These are phyloP conservation scores for Chlamydomonas reinhardtii DNA, from an alignment of 163 green algal genomes.

Conservation along the genomic window DNA sequence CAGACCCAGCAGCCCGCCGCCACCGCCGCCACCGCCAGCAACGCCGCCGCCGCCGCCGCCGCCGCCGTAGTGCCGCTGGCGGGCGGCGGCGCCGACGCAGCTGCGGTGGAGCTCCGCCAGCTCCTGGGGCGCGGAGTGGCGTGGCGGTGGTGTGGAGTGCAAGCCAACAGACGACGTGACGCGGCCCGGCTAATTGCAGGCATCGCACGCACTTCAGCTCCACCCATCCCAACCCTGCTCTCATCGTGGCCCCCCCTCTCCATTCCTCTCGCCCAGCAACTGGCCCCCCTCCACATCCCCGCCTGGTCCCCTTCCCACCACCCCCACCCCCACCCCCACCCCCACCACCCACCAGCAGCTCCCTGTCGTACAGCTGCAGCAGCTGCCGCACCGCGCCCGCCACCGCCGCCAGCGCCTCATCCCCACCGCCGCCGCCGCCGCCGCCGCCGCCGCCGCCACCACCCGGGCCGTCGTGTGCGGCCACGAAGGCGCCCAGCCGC, in stretches of 20 bases:
- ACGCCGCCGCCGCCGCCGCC: not conserved
- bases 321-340: not conserved
- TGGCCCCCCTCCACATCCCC: not conserved
- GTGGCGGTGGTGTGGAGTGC: too few species aligned
- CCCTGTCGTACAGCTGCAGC: constrained; percentile 26
- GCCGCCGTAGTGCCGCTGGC: not conserved
- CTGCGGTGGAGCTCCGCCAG: constrained; percentile 7
- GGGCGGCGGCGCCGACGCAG: not conserved
- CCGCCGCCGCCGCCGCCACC: too few species aligned
- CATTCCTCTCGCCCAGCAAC: too few species aligned
- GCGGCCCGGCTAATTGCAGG: too few species aligned
- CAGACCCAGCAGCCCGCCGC: constrained; percentile 29
- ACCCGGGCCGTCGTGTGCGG: not conserved
- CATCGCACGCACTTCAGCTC: too few species aligned
- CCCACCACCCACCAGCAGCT: constrained; percentile 22
- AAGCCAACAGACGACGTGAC: too few species aligned
- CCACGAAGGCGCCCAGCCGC: constrained; percentile 36
- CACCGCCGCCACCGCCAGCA: not conserved
- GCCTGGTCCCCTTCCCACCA: not conserved
- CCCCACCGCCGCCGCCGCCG: not conserved
- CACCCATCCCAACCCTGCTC: too few species aligned
- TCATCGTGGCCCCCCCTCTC: too few species aligned
- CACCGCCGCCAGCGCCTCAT: constrained; percentile 23
- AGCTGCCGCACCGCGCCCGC: constrained; percentile 27
- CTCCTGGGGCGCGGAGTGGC: not conserved